phyloP scores from a whole-genome alignment of 768 basidiomycete species.

The Suillus plorans region DNA sequence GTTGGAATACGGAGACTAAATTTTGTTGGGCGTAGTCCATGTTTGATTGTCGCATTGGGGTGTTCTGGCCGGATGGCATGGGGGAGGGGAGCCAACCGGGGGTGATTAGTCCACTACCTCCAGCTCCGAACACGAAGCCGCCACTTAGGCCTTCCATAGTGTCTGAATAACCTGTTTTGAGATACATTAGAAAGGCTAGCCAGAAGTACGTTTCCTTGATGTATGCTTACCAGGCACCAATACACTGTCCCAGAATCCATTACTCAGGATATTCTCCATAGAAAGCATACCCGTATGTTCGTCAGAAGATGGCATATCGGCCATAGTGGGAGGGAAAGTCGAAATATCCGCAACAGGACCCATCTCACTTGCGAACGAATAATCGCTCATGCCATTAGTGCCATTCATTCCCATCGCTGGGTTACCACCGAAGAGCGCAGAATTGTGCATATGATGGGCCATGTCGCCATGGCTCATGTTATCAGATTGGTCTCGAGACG shows the following conservation, averaged over 20 bases:
- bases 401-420: constrained; percentile 21
- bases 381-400: constrained; percentile 43
- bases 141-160: constrained; percentile 81
- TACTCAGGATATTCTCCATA: constrained; percentile 81
- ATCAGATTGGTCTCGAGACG: constrained; percentile 17
- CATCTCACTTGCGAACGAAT: constrained; percentile 81
- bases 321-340: constrained; percentile 89
- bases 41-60: constrained; percentile 32
- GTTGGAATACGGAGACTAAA: constrained; percentile 24
- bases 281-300: constrained; percentile 53
- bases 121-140: constrained; percentile 82
- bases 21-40: constrained; percentile 31
- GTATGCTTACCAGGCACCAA: constrained; percentile 72
- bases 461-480: constrained; percentile 26
- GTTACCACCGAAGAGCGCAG: constrained; percentile 16
- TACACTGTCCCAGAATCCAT: constrained; percentile 85
- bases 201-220: constrained; percentile 4
- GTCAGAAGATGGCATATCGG: constrained; percentile 43
- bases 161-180: constrained; percentile 65
- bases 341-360: constrained; percentile 80
- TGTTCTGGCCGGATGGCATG: constrained; percentile 53
- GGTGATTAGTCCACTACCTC: constrained; percentile 83
- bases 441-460: constrained; percentile 19
- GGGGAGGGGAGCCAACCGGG: constrained; percentile 67
- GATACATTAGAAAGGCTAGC: constrained; percentile 7